A percentile compares a stretch with the other conserved stretches of the same genome.
These are phyloP conservation scores for Sporisorium reilianum DNA, from an alignment of 1,284 basidiomycete species.

Conservation along the genomic window DNA sequence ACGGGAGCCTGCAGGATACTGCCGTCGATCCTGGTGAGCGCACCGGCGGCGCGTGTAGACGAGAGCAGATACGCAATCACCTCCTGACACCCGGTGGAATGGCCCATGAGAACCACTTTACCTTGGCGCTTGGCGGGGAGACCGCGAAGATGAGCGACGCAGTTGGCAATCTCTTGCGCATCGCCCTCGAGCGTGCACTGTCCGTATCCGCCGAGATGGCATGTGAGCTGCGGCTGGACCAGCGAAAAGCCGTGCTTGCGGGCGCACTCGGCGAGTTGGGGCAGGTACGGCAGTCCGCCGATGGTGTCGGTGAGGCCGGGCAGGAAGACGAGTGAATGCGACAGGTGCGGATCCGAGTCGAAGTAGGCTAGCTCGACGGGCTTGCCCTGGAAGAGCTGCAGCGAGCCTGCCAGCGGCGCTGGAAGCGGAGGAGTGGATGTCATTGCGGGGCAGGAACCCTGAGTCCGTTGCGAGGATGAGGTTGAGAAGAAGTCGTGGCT, in stretches of 20 bases:
- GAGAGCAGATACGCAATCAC: slow-evolving; percentile 52
- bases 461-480: no score
- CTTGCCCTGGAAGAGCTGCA: slow-evolving; percentile 47
- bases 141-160: slow-evolving; percentile 44
- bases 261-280: slow-evolving; percentile 32
- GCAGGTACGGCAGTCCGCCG: slow-evolving; percentile 58
- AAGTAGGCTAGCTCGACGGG: slow-evolving; percentile 57
- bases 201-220: slow-evolving; percentile 62
- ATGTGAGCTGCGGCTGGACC: slow-evolving; percentile 57
- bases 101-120: slow-evolving; percentile 63
- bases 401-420: slow-evolving; percentile 23
- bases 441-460: neutral
- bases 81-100: slow-evolving; percentile 67
- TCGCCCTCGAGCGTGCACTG: slow-evolving; percentile 60
- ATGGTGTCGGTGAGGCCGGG: slow-evolving; percentile 63
- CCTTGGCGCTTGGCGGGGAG: slow-evolving; percentile 23
- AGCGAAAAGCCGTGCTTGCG: slow-evolving; percentile 47
- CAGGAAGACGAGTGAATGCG: slow-evolving; percentile 57
- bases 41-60: neutral
- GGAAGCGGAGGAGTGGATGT: slow-evolving; percentile 5
- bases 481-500: neutral
- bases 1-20: slow-evolving; percentile 66
- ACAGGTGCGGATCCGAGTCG: slow-evolving; percentile 43
- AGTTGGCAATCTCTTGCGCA: slow-evolving; percentile 57
- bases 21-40: slow-evolving; percentile 39